phyloP scores from a whole-genome alignment of 768 basidiomycete species.

The Rubroboletus satanas region DNA sequence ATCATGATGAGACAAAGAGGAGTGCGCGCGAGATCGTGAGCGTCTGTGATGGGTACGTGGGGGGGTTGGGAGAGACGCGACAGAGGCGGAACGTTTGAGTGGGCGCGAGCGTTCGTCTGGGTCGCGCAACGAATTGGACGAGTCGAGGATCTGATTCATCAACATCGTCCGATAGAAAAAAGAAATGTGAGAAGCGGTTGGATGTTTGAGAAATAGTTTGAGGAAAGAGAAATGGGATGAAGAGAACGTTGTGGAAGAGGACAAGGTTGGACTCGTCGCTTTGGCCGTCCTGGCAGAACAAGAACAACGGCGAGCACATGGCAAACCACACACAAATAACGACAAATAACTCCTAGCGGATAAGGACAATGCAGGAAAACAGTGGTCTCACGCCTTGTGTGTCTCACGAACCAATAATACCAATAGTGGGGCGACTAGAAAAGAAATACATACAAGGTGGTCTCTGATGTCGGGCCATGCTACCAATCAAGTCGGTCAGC shows the following conservation, averaged over 20 bases:
- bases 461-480: background rate
- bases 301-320: conserved; percentile 13
- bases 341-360: conserved; percentile 7
- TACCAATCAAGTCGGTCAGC: background rate
- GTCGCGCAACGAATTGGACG: conserved; percentile 23
- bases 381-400: background rate
- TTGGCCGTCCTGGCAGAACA: conserved; percentile 13
- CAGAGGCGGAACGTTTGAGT: conserved; percentile 62
- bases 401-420: background rate
- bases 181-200: background rate
- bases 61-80: conserved; percentile 62
- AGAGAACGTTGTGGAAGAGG: conserved; percentile 23
- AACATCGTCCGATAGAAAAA: conserved; percentile 20
- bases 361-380: background rate
- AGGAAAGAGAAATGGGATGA: background rate
- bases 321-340: conserved; percentile 15
- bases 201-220: background rate
- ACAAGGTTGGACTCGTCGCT: conserved; percentile 11
- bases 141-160: conserved; percentile 34
- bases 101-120: conserved; percentile 26
- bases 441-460: background rate
- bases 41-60: conserved; percentile 55
- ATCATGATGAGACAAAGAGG: conserved; percentile 46
- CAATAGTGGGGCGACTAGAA: background rate
- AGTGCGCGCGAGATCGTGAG: conserved; percentile 39